Evolutionary conservation across 495 filamentous ascomycete genomes (phyloP).

Genomic region (Neurospora cerealis): DNA sequence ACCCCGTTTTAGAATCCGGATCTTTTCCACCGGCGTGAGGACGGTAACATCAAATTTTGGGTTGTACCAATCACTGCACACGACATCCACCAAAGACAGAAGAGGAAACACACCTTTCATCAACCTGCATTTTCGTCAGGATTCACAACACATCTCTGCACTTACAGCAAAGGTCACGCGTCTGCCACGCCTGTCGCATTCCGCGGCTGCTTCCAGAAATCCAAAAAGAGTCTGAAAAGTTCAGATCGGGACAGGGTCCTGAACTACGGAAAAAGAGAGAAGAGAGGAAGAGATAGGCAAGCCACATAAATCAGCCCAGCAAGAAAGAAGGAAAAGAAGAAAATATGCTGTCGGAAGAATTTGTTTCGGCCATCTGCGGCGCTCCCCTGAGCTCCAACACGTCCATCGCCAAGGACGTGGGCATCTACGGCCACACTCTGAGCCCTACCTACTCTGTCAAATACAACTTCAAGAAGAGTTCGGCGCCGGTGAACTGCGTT

Average conservation of each 20-base stretch:
- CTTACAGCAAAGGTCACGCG: neutral
- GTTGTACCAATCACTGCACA: neutral
- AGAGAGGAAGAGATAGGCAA: neutral
- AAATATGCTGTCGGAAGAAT: slow-evolving; percentile 69
- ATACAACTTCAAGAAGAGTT: slow-evolving; percentile 86
- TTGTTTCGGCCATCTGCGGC: slow-evolving; percentile 63
- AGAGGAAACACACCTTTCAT: neutral
- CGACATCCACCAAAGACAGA: neutral
- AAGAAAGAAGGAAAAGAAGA: neutral
- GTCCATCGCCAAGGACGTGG: slow-evolving; percentile 62
- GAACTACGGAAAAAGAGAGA: neutral
- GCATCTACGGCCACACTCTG: slow-evolving; percentile 75
- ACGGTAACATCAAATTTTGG: neutral
- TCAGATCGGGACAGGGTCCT: neutral
- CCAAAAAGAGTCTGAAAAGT: neutral
- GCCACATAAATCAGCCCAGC: neutral
- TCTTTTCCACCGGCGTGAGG: neutral
- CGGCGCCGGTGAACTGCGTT: slow-evolving; percentile 63
- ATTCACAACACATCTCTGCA: neutral
- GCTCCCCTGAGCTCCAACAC: slow-evolving; percentile 54
- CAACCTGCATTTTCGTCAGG: neutral
- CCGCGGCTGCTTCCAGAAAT: neutral
- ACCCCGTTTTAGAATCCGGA: neutral
- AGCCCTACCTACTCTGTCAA: slow-evolving; percentile 62
- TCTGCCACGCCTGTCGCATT: neutral